Conservation (phyloP, 75 land plant genomes). For the Picea glauca region DNA sequence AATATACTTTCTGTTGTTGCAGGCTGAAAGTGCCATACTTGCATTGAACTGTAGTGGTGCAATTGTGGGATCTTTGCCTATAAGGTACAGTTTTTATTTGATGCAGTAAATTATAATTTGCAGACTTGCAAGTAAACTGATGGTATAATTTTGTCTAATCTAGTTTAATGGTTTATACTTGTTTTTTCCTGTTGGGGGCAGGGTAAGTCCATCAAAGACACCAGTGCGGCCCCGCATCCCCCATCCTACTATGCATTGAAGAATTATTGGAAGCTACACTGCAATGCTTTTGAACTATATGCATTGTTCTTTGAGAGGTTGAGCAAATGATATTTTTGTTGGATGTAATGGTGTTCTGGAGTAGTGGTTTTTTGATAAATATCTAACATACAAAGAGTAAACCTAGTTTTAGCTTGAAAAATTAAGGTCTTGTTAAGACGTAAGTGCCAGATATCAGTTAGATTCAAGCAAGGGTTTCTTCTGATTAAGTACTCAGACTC, state of each 20-base stretch:
- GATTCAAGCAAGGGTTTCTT: constrained; percentile 8
- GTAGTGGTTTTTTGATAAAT: not conserved
- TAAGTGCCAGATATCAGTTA: not conserved
- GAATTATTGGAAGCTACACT: not conserved
- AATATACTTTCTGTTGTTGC: not conserved
- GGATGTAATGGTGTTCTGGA: not conserved
- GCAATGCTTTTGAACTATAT: not conserved
- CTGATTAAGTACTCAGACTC: constrained; percentile 1
- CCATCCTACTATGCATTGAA: constrained; percentile 46
- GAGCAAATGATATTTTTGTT: not conserved
- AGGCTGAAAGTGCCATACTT: constrained; percentile 44
- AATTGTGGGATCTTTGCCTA: constrained; percentile 36
- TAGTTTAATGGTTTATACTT: not conserved
- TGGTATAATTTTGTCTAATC: not conserved
- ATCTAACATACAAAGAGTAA: not conserved
- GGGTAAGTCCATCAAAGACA: constrained; percentile 81
- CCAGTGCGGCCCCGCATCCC: constrained; percentile 69
- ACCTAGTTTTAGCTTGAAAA: constrained; percentile 1
- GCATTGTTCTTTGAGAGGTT: not conserved
- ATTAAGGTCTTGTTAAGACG: constrained; percentile 5
- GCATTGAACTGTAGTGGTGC: constrained; percentile 50
- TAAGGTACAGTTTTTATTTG: constrained; percentile 22
- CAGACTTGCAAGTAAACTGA: not conserved
- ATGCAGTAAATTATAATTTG: not conserved
- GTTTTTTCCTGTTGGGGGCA: constrained; percentile 14